Evolutionary conservation across 805 yeast species (phyloP).

Genomic region (Hanseniaspora osmophila): DNA sequence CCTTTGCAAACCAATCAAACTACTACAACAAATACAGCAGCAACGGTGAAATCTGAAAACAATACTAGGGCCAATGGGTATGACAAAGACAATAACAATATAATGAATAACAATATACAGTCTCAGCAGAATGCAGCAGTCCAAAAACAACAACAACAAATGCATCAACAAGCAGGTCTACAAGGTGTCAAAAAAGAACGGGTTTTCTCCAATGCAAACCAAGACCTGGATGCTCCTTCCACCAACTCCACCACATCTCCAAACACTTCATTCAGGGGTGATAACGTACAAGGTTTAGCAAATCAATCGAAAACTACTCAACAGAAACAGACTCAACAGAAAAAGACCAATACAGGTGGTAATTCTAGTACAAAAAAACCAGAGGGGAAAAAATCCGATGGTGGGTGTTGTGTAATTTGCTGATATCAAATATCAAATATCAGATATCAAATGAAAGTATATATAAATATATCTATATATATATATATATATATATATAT

Average conservation of each 20-base stretch:
- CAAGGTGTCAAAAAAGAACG: too few relatives aligned
- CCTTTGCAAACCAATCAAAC: neutral
- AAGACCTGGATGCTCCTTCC: too few relatives aligned
- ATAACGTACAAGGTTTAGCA: neutral
- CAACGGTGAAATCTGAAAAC: neutral
- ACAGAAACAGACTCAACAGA: conserved; percentile 2
- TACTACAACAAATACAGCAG: neutral
- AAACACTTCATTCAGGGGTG: conserved; percentile 6
- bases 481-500: too few relatives aligned
- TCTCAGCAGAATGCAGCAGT: neutral
- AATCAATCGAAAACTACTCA: neutral
- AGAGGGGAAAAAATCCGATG: conserved; percentile 7
- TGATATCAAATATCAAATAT: too few relatives aligned
- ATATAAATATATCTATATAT: too few relatives aligned
- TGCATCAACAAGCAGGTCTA: neutral
- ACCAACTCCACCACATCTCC: neutral
- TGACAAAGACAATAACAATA: neutral
- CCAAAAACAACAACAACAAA: neutral
- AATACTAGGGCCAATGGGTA: neutral
- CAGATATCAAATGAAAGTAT: too few relatives aligned
- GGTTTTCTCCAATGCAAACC: too few relatives aligned
- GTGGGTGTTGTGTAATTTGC: conserved; percentile 24
- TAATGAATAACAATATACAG: too few relatives aligned
- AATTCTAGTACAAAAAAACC: too few relatives aligned
- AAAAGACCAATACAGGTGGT: neutral